phyloP scores from a whole-genome alignment of 1,284 basidiomycete genomes.

The Heterobasidion irregulare region DNA sequence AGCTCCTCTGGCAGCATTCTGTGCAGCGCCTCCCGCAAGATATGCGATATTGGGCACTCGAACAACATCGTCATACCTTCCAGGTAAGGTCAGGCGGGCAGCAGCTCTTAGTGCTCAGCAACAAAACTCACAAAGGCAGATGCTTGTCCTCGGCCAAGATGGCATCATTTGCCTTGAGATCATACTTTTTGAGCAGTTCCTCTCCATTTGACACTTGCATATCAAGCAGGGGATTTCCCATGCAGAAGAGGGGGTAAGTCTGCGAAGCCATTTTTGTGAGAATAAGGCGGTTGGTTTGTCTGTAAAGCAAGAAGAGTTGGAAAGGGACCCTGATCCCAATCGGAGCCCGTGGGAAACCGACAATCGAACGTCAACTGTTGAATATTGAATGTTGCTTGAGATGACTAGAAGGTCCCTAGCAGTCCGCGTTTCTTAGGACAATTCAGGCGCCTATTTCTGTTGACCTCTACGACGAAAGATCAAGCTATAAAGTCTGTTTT shows the following conservation, averaged over 20 bases:
- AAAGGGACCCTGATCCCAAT: no score
- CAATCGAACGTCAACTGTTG: no score
- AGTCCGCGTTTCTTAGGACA: no score
- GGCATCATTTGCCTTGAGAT: slow-evolving; percentile 92
- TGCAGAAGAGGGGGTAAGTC: slow-evolving; percentile 57
- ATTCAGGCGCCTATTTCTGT: no score
- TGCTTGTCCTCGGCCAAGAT: slow-evolving; percentile 93
- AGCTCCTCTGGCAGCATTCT: slow-evolving; percentile 94
- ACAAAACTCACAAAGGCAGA: slow-evolving; percentile 56
- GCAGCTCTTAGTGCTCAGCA: background rate
- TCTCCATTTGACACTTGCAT: slow-evolving; percentile 84
- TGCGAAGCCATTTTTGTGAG: slow-evolving; percentile 5
- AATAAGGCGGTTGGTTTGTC: no score
- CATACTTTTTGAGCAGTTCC: slow-evolving; percentile 84
- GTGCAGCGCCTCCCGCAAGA: slow-evolving; percentile 94
- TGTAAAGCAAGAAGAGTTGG: no score
- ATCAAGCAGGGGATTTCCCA: slow-evolving; percentile 89
- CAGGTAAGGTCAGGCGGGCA: background rate
- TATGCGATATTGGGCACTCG: slow-evolving; percentile 78
- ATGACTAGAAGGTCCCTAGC: no score
- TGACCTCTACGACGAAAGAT: no score
- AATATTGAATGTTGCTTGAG: no score
- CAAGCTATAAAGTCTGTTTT: no score
- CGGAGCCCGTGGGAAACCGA: no score
- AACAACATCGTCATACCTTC: slow-evolving; percentile 85